Evolutionary conservation across 192 early-diverging fungal genomes (phyloP).

Genomic region (Linnemannia schmuckeri): DNA sequence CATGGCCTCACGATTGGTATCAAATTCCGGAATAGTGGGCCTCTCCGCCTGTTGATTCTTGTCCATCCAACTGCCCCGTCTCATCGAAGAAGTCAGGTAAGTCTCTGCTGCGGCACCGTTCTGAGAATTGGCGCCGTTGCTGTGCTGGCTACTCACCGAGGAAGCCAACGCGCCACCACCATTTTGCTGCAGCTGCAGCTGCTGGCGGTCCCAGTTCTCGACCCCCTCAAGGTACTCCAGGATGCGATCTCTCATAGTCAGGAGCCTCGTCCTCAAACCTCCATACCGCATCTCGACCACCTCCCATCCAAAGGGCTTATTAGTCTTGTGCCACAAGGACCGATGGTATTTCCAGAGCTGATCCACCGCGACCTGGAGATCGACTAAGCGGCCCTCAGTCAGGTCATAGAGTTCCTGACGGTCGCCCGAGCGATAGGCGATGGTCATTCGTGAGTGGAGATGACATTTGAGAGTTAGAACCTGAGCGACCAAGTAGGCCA

Average conservation of each 20-base stretch:
- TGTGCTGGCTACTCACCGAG: not conserved
- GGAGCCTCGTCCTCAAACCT: constrained; percentile 72
- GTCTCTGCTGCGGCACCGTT: not conserved
- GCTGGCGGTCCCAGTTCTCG: constrained; percentile 9
- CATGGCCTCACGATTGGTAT: constrained; percentile 73
- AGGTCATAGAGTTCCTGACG: constrained; percentile 69
- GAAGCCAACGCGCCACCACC: not conserved
- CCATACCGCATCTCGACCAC: constrained; percentile 88
- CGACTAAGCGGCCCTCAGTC: constrained; percentile 65
- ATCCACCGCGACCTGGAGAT: constrained; percentile 73
- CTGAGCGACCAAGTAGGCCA: constrained; percentile 76
- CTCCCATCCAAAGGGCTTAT: constrained; percentile 92
- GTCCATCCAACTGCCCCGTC: constrained; percentile 30
- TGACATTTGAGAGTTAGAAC: constrained; percentile 79
- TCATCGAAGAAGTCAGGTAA: not conserved
- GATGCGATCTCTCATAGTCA: constrained; percentile 78
- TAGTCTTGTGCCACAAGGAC: constrained; percentile 79
- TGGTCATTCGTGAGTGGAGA: constrained; percentile 71
- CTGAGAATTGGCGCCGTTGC: not conserved
- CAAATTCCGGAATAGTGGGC: constrained; percentile 74
- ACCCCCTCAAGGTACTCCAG: constrained; percentile 67
- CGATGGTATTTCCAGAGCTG: constrained; percentile 87
- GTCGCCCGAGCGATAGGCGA: constrained; percentile 69
- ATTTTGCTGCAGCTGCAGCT: constrained; percentile 18
- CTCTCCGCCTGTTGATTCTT: not conserved